A percentile compares a stretch with the other conserved stretches of the same genome.
phyloP scores from a whole-genome alignment of 371 early-diverging fungal genomes.

The Syncephalastrum racemosum region DNA sequence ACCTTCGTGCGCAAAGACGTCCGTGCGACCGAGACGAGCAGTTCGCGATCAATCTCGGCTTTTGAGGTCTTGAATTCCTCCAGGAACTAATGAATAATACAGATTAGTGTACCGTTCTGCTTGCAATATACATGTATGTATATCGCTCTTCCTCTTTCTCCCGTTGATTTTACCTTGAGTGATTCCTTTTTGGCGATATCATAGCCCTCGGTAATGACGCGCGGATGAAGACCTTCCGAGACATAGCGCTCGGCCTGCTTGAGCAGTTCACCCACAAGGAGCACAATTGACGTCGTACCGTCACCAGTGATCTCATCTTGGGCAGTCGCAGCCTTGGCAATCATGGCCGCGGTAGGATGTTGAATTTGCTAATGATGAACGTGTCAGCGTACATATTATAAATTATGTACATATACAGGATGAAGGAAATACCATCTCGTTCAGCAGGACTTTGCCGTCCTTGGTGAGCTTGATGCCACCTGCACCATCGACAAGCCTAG shows the following conservation, averaged over 20 bases:
- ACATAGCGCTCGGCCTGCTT: constrained; percentile 96
- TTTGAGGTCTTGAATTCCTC: constrained; percentile 76
- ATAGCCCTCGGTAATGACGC: constrained; percentile 96
- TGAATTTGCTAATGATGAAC: constrained; percentile 87
- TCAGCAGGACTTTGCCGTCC: constrained; percentile 96
- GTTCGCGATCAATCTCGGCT: constrained; percentile 84
- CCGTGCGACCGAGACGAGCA: constrained; percentile 91
- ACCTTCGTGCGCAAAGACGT: constrained; percentile 97
- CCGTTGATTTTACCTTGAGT: constrained; percentile 56
- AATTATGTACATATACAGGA: no score
- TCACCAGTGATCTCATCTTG: constrained; percentile 99
- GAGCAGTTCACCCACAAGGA: constrained; percentile 96
- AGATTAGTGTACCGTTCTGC: no score
- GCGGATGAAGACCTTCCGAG: constrained; percentile 96
- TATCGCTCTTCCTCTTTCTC: no score
- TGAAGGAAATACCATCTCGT: constrained; percentile 84
- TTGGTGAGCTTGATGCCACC: constrained; percentile 96
- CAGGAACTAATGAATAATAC: constrained; percentile 65
- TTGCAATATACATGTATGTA: no score
- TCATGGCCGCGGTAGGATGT: constrained; percentile 99
- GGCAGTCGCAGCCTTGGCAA: constrained; percentile 98
- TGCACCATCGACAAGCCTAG: constrained; percentile 94
- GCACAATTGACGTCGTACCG: constrained; percentile 97
- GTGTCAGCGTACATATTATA: neutral
- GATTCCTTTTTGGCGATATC: constrained; percentile 96